phyloP scores from a whole-genome alignment of 2,329 filamentous ascomycete genomes.

The Penicillium sp. region DNA sequence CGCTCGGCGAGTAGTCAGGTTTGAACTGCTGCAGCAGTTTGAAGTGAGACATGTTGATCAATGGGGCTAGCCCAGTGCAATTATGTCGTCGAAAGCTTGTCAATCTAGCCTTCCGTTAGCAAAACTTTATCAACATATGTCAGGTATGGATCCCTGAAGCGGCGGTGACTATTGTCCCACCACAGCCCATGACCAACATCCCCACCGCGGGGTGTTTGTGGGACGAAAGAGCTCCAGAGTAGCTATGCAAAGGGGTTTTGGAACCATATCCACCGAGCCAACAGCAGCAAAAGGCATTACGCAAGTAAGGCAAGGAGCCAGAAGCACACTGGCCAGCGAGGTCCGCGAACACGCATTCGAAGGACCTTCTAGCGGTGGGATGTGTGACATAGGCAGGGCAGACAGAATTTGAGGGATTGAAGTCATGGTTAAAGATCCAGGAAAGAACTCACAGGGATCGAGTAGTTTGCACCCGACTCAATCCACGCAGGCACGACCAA shows the following conservation, averaged over 20 bases:
- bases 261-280: slow-evolving; percentile 16
- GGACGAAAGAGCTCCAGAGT: background rate
- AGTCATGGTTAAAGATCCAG: background rate
- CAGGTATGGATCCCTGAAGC: background rate
- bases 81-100: slow-evolving; percentile 20
- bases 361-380: slow-evolving; percentile 2
- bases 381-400: slow-evolving; percentile 20
- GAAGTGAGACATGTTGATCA: slow-evolving; percentile 67
- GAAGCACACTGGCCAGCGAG: background rate
- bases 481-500: slow-evolving; percentile 24
- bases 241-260: background rate
- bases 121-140: background rate
- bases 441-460: slow-evolving; percentile 31
- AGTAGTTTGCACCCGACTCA: slow-evolving; percentile 29
- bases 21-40: slow-evolving; percentile 82
- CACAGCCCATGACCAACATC: background rate
- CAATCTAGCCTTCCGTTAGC: slow-evolving; percentile 17
- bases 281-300: background rate
- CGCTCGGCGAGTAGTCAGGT: slow-evolving; percentile 84
- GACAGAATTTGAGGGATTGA: slow-evolving; percentile 12
- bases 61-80: slow-evolving; percentile 20
- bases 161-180: background rate
- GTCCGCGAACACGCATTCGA: slow-evolving; percentile 7
- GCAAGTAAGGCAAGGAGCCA: background rate
- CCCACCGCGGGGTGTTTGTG: background rate